These are phyloP conservation scores for Aspergillus nidulans DNA, from an alignment of 495 filamentous ascomycete species.

Conservation along the genomic window DNA sequence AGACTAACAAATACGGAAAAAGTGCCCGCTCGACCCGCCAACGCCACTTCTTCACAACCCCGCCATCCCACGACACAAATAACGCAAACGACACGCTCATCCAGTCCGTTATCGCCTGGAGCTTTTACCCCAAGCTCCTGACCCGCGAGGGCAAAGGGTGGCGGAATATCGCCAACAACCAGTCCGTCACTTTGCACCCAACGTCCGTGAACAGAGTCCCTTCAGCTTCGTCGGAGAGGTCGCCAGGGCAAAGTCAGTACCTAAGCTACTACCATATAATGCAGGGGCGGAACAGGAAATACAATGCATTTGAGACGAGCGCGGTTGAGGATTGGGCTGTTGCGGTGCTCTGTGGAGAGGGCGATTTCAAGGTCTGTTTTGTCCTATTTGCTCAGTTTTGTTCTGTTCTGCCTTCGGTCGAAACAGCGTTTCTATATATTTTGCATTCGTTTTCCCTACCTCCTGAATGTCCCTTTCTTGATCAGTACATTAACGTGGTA, in stretches of 20 bases:
- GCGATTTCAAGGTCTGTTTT: slow-evolving; percentile 61
- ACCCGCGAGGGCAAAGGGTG: slow-evolving; percentile 83
- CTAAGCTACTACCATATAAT: slow-evolving; percentile 94
- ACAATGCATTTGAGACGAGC: slow-evolving; percentile 88
- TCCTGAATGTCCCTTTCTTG: not conserved
- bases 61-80: slow-evolving; percentile 65
- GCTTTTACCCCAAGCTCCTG: slow-evolving; percentile 92
- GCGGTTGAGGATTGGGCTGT: slow-evolving; percentile 77
- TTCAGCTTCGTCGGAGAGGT: slow-evolving; percentile 25
- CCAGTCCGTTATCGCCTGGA: slow-evolving; percentile 78
- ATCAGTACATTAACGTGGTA: not conserved
- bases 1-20: slow-evolving; percentile 2
- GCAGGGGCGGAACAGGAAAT: slow-evolving; percentile 74
- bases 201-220: slow-evolving; percentile 75
- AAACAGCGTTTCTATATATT: too few species aligned
- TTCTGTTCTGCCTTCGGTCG: too few species aligned
- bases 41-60: slow-evolving; percentile 74
- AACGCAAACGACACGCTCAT: slow-evolving; percentile 72
- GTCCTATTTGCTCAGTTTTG: too few species aligned
- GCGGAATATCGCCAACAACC: slow-evolving; percentile 86
- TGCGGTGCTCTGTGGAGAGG: slow-evolving; percentile 80
- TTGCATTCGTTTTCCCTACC: not conserved
- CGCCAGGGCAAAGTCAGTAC: slow-evolving; percentile 57
- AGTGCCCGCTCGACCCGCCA: slow-evolving; percentile 54
- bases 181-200: slow-evolving; percentile 76